phyloP scores from a whole-genome alignment of 805 yeast species.

The Wickerhamomyces mucosus region DNA sequence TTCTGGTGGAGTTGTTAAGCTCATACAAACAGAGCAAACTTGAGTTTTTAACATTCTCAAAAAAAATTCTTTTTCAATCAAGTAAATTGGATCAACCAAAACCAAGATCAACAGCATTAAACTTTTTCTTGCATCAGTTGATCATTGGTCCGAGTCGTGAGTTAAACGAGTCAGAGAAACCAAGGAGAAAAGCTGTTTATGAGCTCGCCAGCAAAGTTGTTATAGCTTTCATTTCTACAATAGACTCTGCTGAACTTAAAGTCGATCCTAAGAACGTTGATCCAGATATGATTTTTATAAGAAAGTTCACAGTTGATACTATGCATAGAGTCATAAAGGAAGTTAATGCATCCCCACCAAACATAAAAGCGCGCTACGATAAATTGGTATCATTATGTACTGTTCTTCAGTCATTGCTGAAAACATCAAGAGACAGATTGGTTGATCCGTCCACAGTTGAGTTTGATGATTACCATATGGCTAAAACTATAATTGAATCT shows the following conservation, averaged over 20 bases:
- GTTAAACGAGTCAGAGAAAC: conserved; percentile 28
- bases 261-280: conserved; percentile 45
- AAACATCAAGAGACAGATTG: conserved; percentile 12
- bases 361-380: conserved; percentile 39
- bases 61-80: conserved; percentile 29
- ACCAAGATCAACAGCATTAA: conserved; percentile 71
- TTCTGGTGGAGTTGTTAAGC: conserved; percentile 59
- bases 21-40: conserved; percentile 77
- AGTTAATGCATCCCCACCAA: conserved; percentile 25
- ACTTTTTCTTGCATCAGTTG: conserved; percentile 68
- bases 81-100: conserved; percentile 31
- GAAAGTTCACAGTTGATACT: conserved; percentile 66
- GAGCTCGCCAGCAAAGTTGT: conserved; percentile 53
- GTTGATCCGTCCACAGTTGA: conserved; percentile 29
- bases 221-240: conserved; percentile 51
- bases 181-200: conserved; percentile 49
- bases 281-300: conserved; percentile 60
- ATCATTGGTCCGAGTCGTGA: conserved; percentile 38
- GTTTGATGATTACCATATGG: conserved; percentile 54
- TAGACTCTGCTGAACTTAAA: conserved; percentile 23
- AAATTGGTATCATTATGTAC: conserved; percentile 34
- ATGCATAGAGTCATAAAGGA: conserved; percentile 55
- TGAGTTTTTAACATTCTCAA: conserved; percentile 73
- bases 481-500: conserved; percentile 60
- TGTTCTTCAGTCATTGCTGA: conserved; percentile 17